Evolutionary conservation across 495 filamentous ascomycete species (phyloP).

Genomic region (Penicillium salamii): DNA sequence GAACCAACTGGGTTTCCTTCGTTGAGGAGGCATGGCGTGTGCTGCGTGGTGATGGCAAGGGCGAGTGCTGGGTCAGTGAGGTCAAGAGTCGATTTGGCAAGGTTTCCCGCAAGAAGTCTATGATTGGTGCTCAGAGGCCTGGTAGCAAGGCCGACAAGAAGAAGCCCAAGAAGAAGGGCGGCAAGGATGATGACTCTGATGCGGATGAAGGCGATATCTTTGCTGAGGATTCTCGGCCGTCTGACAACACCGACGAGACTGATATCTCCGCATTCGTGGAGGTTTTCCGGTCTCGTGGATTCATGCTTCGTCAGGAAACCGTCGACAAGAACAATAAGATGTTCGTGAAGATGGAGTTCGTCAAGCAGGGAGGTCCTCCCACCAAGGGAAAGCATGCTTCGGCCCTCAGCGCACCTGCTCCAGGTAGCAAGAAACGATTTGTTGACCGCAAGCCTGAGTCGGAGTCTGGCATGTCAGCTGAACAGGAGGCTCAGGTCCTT

Average conservation of each 20-base stretch:
- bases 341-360: constrained; percentile 95
- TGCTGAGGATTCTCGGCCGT: constrained; percentile 46
- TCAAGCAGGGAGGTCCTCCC: constrained; percentile 67
- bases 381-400: constrained; percentile 65
- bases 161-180: constrained; percentile 39
- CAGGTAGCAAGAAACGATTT: constrained; percentile 56
- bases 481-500: constrained; percentile 65
- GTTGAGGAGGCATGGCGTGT: constrained; percentile 92
- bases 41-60: constrained; percentile 72
- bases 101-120: constrained; percentile 53
- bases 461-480: constrained; percentile 46
- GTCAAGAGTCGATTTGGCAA: constrained; percentile 88
- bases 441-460: constrained; percentile 53
- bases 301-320: constrained; percentile 61
- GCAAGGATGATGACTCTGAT: constrained; percentile 37
- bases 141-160: constrained; percentile 55
- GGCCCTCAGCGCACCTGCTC: constrained; percentile 29
- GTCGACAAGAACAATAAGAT: constrained; percentile 90
- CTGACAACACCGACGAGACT: constrained; percentile 55
- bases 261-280: constrained; percentile 88
- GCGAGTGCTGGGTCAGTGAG: constrained; percentile 94
- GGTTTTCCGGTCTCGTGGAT: constrained; percentile 73
- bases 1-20: constrained; percentile 95
- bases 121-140: constrained; percentile 61
- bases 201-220: constrained; percentile 46